Conservation (phyloP, 441 rosid species). For the Euphorbia celastroides region DNA sequence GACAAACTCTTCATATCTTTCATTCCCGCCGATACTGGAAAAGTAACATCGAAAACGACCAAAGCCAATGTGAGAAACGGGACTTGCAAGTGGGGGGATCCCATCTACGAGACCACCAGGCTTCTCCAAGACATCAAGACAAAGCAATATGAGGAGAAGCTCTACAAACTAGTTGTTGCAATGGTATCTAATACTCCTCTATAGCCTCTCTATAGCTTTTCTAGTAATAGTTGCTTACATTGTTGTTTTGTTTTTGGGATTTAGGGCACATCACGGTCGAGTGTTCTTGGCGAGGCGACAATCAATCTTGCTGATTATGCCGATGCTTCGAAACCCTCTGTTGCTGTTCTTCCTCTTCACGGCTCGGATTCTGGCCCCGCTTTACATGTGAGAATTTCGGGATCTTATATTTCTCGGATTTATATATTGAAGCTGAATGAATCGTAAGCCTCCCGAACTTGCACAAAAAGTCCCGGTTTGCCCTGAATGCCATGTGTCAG, state of each 20-base stretch:
- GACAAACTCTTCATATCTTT: slow-evolving; percentile 92
- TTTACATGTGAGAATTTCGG: slow-evolving; percentile 77
- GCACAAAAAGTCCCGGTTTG: no score
- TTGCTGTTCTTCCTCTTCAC: slow-evolving; percentile 63
- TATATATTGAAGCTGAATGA: no score
- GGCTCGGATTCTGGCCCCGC: slow-evolving; percentile 83
- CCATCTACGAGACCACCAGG: slow-evolving; percentile 94
- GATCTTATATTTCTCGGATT: slow-evolving; percentile 19
- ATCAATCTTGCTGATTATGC: slow-evolving; percentile 94
- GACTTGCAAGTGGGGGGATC: slow-evolving; percentile 98
- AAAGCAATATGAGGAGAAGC: slow-evolving; percentile 80
- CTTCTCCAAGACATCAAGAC: slow-evolving; percentile 87
- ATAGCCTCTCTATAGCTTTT: slow-evolving; percentile 4
- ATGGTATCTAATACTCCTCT: slow-evolving; percentile 51
- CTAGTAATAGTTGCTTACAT: background rate
- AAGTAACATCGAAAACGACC: slow-evolving; percentile 87
- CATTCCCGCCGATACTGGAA: slow-evolving; percentile 88
- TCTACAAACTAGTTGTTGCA: slow-evolving; percentile 74
- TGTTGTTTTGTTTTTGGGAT: slow-evolving; percentile 21
- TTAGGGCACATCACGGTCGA: slow-evolving; percentile 94
- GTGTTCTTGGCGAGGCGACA: slow-evolving; percentile 86
- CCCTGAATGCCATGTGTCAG: no score
- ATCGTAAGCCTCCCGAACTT: no score
- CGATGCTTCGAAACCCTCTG: slow-evolving; percentile 83
- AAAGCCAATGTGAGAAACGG: slow-evolving; percentile 98